Evolutionary conservation across 345 rosid species (phyloP).

Genomic region (Salix suchowensis): DNA sequence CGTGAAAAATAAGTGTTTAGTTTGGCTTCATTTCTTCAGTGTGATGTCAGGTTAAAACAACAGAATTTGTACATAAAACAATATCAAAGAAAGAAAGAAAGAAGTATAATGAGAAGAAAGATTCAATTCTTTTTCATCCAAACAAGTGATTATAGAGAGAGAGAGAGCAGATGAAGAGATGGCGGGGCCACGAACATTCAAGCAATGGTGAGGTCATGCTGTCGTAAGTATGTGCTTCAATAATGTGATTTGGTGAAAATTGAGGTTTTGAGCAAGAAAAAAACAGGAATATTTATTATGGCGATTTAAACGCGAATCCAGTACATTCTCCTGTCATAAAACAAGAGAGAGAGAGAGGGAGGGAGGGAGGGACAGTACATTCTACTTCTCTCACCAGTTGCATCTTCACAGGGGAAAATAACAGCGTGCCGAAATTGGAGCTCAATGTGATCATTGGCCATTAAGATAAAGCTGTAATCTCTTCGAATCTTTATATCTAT

Average conservation of each 20-base stretch:
- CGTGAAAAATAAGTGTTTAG: not conserved
- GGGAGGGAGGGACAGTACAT: too few species aligned
- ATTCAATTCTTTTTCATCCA: not conserved
- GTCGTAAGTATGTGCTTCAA: not conserved
- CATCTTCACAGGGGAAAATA: too few species aligned
- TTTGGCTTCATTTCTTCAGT: not conserved
- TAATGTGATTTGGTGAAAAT: not conserved
- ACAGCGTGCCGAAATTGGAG: not conserved
- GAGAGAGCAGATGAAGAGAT: too few species aligned
- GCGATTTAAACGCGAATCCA: not conserved
- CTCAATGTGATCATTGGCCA: too few species aligned
- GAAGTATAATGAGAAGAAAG: not conserved
- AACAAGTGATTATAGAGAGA: not conserved
- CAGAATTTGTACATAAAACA: too few species aligned
- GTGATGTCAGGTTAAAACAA: not conserved
- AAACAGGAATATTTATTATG: conserved; percentile 7
- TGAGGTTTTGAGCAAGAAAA: conserved; percentile 4
- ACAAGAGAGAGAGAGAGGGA: too few species aligned
- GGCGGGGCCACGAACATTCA: not conserved
- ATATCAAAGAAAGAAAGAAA: not conserved
- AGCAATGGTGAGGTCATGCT: not conserved
- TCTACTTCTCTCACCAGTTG: not conserved
- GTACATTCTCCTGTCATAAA: not conserved
- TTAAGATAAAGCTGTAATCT: too few species aligned
- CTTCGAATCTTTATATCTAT: too few species aligned